Evolutionary conservation across 2,329 filamentous ascomycete genomes (phyloP), one percentile per base, ranked within the genome.

Genomic region (Stagonosporopsis cucurbitacearum): DNA sequence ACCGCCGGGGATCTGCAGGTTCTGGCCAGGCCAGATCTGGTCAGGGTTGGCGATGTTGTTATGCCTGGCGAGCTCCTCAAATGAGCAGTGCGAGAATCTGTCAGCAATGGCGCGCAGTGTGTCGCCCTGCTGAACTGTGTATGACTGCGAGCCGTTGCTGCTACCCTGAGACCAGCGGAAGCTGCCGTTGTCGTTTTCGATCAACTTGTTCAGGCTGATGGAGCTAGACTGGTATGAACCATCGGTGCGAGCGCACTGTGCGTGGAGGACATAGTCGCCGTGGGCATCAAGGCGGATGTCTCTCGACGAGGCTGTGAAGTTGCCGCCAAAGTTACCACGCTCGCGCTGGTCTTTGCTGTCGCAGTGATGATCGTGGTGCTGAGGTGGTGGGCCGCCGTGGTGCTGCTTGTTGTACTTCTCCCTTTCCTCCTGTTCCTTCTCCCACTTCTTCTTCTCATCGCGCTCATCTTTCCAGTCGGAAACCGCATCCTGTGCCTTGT

Each of bases 11-110:
- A 69, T 45, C 40, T 65, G 59, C 20, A 70, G 35, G 6, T 61
- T 62, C 61, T 70, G 67, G 1, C 68, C 68, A 1, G 67, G 67
- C 54, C 67, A 70, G 19, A 70, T 69, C 59, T 67, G 60, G 23
- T 70, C 68, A 0, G 66, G 50, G 17, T 70, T 70, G 30, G 45
- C 48, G 19, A 70, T 68, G 30, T 65, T 63, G 49, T 70, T 70
- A 47, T 69, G 64, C 3, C 64, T 53, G 1, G 67, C 63, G 3
- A 70, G 50, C 0, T 69, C 64, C 5, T 70, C 64, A n/a, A 58
- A 69, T 1, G 63, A 60, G 59, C 68, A 70, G 47, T 69, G 61
- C 7, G 44, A 58, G 54, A 62, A 64, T 13, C 68, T 58, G 2
- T 44, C 50, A 0, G 68, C 68, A 35, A 70, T 69, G 44, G 67